phyloP scores from a whole-genome alignment of 148 eudicot genomes.

The Heliosperma pusillum region DNA sequence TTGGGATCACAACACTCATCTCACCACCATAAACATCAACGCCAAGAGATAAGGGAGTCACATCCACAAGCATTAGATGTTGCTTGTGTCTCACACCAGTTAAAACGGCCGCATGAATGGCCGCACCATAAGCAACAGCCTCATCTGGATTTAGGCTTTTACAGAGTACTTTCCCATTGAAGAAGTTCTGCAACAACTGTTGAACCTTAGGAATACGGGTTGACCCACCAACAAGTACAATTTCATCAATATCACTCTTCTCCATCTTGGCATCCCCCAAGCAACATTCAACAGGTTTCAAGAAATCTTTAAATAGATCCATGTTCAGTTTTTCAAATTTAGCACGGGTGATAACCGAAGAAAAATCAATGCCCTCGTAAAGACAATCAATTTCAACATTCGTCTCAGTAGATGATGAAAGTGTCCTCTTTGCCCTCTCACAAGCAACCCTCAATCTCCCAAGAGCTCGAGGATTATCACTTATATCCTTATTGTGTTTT shows the following conservation, averaged over 20 bases:
- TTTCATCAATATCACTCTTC: conserved; percentile 3
- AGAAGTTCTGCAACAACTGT: conserved; percentile 9
- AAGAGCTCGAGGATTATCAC: neutral
- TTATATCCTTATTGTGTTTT: neutral
- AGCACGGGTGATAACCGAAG: neutral
- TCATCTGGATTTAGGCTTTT: conserved; percentile 17
- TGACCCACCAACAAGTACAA: conserved; percentile 25
- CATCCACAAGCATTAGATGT: neutral
- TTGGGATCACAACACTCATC: neutral
- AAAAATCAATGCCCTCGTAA: conserved; percentile 11
- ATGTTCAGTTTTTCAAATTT: conserved; percentile 18
- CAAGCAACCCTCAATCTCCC: conserved; percentile 5
- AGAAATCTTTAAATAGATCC: conserved; percentile 15
- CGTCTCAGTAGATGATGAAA: conserved; percentile 1
- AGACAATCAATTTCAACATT: conserved; percentile 14
- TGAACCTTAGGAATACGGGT: conserved; percentile 21
- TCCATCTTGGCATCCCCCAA: conserved; percentile 2
- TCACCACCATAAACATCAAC: neutral
- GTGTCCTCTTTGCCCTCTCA: conserved; percentile 12
- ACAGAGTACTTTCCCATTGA: conserved; percentile 6
- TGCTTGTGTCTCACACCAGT: neutral
- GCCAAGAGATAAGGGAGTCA: conserved; percentile 17
- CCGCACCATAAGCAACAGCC: conserved; percentile 28
- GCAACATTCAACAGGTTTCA: conserved; percentile 1
- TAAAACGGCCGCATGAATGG: conserved; percentile 3